Base-by-base conservation (phyloP, 2,329 filamentous ascomycete species). In the Neoascochyta sp. region DNA sequence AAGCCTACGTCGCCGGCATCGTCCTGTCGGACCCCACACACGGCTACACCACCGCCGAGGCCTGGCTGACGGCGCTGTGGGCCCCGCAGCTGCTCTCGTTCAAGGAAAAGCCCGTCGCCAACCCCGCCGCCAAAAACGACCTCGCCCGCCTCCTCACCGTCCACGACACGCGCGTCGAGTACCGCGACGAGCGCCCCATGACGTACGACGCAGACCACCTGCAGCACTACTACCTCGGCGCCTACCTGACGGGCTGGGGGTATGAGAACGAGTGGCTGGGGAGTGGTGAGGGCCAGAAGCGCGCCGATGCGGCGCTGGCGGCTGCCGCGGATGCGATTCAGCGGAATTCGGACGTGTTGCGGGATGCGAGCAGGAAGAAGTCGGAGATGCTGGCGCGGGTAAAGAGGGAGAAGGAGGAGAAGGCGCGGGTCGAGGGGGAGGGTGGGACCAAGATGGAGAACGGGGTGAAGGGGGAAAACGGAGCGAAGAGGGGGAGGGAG, bases 1-100 rank as follows among this genome's bases (percentile, higher is more conserved):
- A 96, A 60, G 84, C 90, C 0, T 95, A 93, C 48, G 77, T 94
- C 10, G 89, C 84, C 7, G 89, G 83, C 3, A 65, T 89, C 5
- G 74, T 94, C 18, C 66, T 86, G 2, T 80, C 81, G 1, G 76
- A 87, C 47, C 71, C 78, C 0, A 62, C 66, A 7, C 57, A 76
- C 25, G 88, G 89, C 1, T 74, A 83, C 25, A 41, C 61, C 6
- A 71, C 69, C 2, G 80, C 75, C 2, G 73, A 81, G 29, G 58
- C 71, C 9, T 96, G 88, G 87, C 65, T 95, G 24, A 81, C 77
- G 28, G 65, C 72, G 6, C 67, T 95, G 1, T 95, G 88, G 87
- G 74, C 75, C 4, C 35, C 50, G 17, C 45, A 53, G 33, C 22
- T 62, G 11, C 44, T 55, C 24, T 33, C 35, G 29, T 57, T 53